phyloP scores from a whole-genome alignment of 192 early-diverging fungal species.

The Helicostylum pulchrum region DNA sequence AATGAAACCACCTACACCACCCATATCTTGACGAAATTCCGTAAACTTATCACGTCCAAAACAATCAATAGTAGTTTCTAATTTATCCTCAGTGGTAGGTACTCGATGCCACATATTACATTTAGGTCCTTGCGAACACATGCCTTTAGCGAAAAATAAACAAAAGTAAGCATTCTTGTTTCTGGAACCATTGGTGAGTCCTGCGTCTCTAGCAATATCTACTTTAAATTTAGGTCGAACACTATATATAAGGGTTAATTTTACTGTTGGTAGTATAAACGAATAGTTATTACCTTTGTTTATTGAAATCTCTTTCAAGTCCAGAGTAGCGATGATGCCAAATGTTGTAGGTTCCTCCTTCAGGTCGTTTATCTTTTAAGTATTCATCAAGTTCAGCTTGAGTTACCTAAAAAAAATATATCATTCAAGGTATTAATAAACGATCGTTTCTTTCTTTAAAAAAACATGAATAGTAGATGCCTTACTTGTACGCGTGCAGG shows the following conservation, averaged over 20 bases:
- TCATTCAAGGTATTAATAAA: neutral
- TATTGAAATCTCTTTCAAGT: conserved; percentile 35
- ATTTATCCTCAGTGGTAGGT: conserved; percentile 42
- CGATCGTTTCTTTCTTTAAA: neutral
- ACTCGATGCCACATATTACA: conserved; percentile 54
- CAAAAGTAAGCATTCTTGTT: conserved; percentile 71
- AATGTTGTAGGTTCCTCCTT: conserved; percentile 57
- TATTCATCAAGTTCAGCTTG: conserved; percentile 26
- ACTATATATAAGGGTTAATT: conserved; percentile 26
- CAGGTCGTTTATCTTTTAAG: conserved; percentile 39
- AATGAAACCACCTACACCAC: conserved; percentile 78
- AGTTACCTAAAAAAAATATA: conserved; percentile 17
- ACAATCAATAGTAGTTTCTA: conserved; percentile 63
- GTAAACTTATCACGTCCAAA: conserved; percentile 81
- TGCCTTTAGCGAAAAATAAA: conserved; percentile 79
- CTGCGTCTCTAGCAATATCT: conserved; percentile 61
- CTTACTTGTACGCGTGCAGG: conserved; percentile 17
- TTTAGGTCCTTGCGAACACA: conserved; percentile 66
- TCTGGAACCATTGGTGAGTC: conserved; percentile 61
- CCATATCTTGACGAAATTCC: conserved; percentile 56
- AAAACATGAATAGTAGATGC: neutral
- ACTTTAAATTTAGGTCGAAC: conserved; percentile 63
- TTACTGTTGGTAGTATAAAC: conserved; percentile 1
- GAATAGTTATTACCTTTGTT: conserved; percentile 51
- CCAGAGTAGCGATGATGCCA: conserved; percentile 42